These are phyloP conservation scores for Xylariaceae sp. DNA, from an alignment of 2,329 filamentous ascomycete species.

Conservation along the genomic window DNA sequence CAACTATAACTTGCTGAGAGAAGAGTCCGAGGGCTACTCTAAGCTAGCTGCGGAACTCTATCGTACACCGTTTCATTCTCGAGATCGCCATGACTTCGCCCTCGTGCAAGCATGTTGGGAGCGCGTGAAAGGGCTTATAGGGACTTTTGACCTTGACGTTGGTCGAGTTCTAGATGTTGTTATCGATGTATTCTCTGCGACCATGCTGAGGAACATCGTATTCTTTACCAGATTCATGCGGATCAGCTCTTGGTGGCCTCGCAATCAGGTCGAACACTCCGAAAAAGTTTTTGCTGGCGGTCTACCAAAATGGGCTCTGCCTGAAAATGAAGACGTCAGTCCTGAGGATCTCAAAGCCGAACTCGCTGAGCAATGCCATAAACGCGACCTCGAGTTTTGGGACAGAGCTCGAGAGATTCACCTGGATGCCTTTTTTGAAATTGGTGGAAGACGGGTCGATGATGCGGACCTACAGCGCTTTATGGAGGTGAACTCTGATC, in stretches of 20 bases:
- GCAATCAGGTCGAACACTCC: conserved; percentile 52
- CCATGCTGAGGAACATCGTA: conserved; percentile 87
- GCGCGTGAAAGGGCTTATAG: conserved; percentile 89
- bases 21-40: conserved; percentile 95
- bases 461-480: conserved; percentile 57
- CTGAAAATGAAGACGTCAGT: conserved; percentile 56
- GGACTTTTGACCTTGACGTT: conserved; percentile 95
- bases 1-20: conserved; percentile 92
- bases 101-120: conserved; percentile 86
- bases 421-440: conserved; percentile 84
- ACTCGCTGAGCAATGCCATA: conserved; percentile 58
- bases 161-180: conserved; percentile 93
- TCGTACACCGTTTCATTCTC: conserved; percentile 70
- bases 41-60: conserved; percentile 97
- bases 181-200: conserved; percentile 90
- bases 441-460: conserved; percentile 72
- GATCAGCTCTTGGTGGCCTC: conserved; percentile 96
- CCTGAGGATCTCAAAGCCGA: conserved; percentile 68
- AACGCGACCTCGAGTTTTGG: conserved; percentile 81
- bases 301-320: conserved; percentile 84
- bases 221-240: conserved; percentile 95
- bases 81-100: conserved; percentile 71
- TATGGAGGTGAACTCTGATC: conserved; percentile 50
- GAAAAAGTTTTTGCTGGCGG: conserved; percentile 58
- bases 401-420: conserved; percentile 73